Evolutionary conservation across 1,284 basidiomycete genomes (phyloP), one percentile per base, ranked within the genome.

Genomic region (Malassezia yamatoensis): DNA sequence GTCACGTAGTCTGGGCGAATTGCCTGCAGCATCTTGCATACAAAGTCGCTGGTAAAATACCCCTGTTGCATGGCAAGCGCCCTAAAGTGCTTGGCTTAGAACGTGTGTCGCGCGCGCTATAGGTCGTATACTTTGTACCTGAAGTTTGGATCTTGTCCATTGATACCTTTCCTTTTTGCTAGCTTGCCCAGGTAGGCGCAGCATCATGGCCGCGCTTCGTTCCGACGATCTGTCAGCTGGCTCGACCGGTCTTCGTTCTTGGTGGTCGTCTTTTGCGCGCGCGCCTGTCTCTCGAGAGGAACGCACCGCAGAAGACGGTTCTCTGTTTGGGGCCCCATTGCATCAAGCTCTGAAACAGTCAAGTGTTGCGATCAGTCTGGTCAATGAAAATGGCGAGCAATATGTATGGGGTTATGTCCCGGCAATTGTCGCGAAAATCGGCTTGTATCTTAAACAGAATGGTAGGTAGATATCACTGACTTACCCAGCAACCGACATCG

Each of bases 351-450:
- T 96, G 66, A 81, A 82, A 67, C 86, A 86, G 74, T 91, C 93
- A 18, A 86, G 83, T 66, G 90, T 94, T 1, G 89, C 93, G 70
- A 96, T 98, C 74, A 89, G 87, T 16, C 91, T 91, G n/a, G 85
- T 87, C 12, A 86, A 86, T 55, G 62, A 68, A 11, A 67, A 75
- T 38, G 74, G 70, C 1, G 63, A 75, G 39, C 71, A 70, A 52
- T 72, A 74, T 50, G 67, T 75, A 18, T 76, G 70, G 72, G 79
- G 93, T 2, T 89, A 87, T 73, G 88, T 98, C 41, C 93, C 94
- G 9, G 87, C 96, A 51, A 88, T 96, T 54, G 91, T 98, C 36
- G 94, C 91, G 54, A 94, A 96, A 76, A 94, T 90, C 84, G 89
- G 72, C 70, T 84, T 81, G 16, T 61, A 55, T 51, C 52, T 74